These are phyloP conservation scores for Ciborinia camelliae DNA, from an alignment of 2,329 filamentous ascomycete genomes.

Conservation along the genomic window DNA sequence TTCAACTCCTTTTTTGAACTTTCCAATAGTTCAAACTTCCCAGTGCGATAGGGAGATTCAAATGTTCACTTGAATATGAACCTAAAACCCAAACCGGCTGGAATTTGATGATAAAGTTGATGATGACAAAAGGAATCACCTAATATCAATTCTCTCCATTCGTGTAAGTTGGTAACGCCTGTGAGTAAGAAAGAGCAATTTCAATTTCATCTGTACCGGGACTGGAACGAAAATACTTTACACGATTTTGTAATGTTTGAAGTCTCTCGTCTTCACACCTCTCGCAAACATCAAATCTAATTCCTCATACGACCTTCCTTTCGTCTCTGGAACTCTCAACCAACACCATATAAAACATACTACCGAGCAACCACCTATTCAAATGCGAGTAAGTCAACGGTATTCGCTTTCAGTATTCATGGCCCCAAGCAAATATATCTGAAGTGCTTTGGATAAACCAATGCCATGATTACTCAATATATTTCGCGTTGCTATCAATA, in stretches of 20 bases:
- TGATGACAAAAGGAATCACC: no score
- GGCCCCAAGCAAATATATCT: background rate
- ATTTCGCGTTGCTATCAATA: background rate
- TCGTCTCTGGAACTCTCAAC: constrained; percentile 44
- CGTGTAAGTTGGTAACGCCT: no score
- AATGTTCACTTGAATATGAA: background rate
- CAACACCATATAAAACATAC: constrained; percentile 42
- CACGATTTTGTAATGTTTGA: constrained; percentile 29
- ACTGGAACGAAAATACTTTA: background rate
- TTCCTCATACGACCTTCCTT: constrained; percentile 45
- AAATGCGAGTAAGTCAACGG: background rate
- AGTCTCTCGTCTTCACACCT: constrained; percentile 37
- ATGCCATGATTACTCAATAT: background rate
- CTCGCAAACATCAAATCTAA: constrained; percentile 46
- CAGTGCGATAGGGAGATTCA: background rate
- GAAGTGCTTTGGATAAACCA: background rate
- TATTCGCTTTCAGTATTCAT: background rate
- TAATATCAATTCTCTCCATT: background rate
- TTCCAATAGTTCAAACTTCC: no score
- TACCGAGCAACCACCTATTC: constrained; percentile 41
- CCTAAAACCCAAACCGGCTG: background rate
- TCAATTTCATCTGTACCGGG: background rate
- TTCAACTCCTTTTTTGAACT: background rate
- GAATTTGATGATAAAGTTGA: no score
- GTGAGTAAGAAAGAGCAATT: background rate